Evolutionary conservation across 495 filamentous ascomycete species (phyloP), one percentile per base, ranked within the genome.

Genomic region (Immersiella caudata): DNA sequence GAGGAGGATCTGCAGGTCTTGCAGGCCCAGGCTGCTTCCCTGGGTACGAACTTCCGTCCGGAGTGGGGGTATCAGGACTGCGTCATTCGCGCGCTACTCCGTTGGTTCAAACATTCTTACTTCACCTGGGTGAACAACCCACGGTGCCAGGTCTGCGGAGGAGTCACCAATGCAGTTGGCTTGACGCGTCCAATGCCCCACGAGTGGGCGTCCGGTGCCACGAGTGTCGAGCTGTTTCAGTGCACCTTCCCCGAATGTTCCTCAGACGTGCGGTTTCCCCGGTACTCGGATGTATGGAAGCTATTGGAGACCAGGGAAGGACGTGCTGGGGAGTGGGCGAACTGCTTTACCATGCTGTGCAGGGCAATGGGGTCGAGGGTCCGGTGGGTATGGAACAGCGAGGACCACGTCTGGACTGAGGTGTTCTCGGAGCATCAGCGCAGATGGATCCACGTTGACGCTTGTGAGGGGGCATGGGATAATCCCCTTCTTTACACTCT

Each of bases 21-120:
- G 64, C 86, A 90, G 70, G 95, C 93, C 0, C 86, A 94, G 75
- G 94, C 94, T 8, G 90, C 89, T 70, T 94, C 91, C 70, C 84
- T 97, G 74, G 91, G 90, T 2, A 86, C 89, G 57, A 87, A 86
- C 21, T 83, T 85, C 64, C 91, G 89, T 72, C 87, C 94, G 18
- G 92, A 95, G 84, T 99, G 96, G 96, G 94, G 93, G 12, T 97
- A 97, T 73, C 96, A 98, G 78, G 95, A 99, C 81, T 99, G 94
- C 81, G 92, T 97, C 36, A 90, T 99, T 71, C 88, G 90, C 71
- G 91, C 95, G 67, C 82, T 99, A 67, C 79, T 97, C 66, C 93
- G 93, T 78, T 99, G 95, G 96, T 99, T 97, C 82, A 94, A 92
- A 79, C 85, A 90, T 57, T 87, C 89, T 8, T 99, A 98, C 80